Evolutionary conservation across 352 stramenopile genomes (phyloP), one percentile per base, ranked within the genome.

Genomic region (Globisporangium spiculum): DNA sequence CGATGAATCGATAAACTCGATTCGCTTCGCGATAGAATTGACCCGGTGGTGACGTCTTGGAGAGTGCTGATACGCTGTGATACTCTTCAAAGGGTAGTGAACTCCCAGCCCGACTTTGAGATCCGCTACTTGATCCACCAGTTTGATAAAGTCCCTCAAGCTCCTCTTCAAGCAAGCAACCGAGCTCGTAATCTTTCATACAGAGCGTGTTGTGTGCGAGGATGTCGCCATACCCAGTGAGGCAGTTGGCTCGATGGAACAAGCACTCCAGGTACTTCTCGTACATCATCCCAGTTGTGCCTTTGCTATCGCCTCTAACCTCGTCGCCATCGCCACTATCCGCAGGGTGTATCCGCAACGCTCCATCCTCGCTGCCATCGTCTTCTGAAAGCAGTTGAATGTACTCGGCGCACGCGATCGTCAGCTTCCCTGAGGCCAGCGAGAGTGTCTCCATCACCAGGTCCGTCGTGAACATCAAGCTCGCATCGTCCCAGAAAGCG

Each of bases 21-120:
- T 78, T 79, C 4, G 81, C 77, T 48, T 90, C 84, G 26, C 78
- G 77, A 63, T 89, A 92, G 48, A 92, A 90, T 16, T 80, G 76
- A 1, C 72, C 67, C 14, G 78, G 69, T 0, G 54, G 60, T 10
- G 83, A 88, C 5, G 68, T 59, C 55, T 90, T 88, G 0, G 78
- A 78, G 0, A 91, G 70, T 16, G 75, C 62, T 5, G 52, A 38
- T 8, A 20, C 32, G 16, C 66, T 71, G 66, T 26, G 20, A 30
- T 67, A 67, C 12, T 34, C 26, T 32, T 53, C 27, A 53, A 8
- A 50, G 36, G 14, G 38, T 18, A 12, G 14, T 2, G 14, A 1
- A 24, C 46, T 68, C 16, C 8, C 72, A 46, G 65, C 57, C 4
- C 1, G 24, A 34, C 38, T 50, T 1, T 53, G 58, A 24, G 20